A percentile compares a stretch with the other conserved stretches of the same genome.
phyloP scores from a whole-genome alignment of 441 rosid species.

The Adansonia grandidieri region DNA sequence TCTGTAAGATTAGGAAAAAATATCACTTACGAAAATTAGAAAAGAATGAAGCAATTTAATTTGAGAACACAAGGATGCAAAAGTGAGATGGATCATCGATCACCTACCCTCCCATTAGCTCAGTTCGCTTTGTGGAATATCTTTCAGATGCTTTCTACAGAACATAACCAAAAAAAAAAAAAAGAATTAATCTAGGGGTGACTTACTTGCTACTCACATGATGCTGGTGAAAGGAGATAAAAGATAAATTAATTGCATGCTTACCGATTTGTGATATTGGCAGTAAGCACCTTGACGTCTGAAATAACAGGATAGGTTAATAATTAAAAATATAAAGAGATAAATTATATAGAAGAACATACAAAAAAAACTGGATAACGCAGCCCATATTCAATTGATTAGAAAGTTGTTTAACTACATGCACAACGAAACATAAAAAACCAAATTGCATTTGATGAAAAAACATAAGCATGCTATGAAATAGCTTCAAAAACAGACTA shows the following conservation, averaged over 20 bases:
- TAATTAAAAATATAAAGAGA: constrained; percentile 28
- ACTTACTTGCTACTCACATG: background rate
- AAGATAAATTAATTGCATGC: constrained; percentile 28
- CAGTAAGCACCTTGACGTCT: constrained; percentile 80
- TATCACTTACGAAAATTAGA: background rate
- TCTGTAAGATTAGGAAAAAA: constrained; percentile 37
- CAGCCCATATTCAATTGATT: constrained; percentile 8
- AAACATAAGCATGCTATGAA: constrained; percentile 12
- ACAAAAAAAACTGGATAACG: constrained; percentile 1
- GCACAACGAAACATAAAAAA: constrained; percentile 5
- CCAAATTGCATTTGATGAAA: constrained; percentile 5
- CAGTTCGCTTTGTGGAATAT: constrained; percentile 60
- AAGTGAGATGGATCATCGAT: constrained; percentile 26
- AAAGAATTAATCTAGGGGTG: background rate
- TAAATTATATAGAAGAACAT: background rate
- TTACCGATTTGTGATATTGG: constrained; percentile 72
- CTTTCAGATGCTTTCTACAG: constrained; percentile 72
- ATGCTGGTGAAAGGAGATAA: constrained; percentile 32
- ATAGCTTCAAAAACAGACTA: background rate
- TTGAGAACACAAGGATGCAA: constrained; percentile 6
- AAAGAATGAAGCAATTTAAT: background rate
- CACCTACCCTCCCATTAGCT: constrained; percentile 93
- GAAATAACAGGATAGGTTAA: constrained; percentile 36
- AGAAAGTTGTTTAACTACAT: constrained; percentile 16
- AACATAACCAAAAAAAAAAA: constrained; percentile 18